Evolutionary conservation across 257 asterid genomes (phyloP), one percentile per base, ranked within the genome.

Genomic region (Solanum sparsipilum): DNA sequence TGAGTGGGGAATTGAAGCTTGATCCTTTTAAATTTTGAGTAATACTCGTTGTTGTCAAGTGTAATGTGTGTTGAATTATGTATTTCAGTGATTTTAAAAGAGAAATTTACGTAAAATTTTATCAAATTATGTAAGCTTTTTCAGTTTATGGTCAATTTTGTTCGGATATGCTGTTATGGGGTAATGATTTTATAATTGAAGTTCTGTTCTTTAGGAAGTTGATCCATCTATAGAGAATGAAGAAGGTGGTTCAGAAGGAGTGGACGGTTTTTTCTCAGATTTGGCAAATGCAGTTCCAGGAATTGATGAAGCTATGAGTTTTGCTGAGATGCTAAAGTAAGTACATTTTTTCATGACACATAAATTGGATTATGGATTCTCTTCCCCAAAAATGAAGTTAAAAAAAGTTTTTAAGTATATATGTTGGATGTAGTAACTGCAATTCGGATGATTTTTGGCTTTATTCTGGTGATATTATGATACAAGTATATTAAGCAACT

Each of bases 301-400:
- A 83, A 97, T 97, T 75, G 99, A 97, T 72, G 99, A 97, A 90
- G 98, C 99, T 39, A 97, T 97, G 99, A 97, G 99, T 93, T 97
- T 96, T 46, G 99, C 98, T 0, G 99, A 97, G 92, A 97, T 97
- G 99, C 94, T 97, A 74, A 97, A 97, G 99, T 97, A 91, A 90
- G 95, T 88, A 48, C 63, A 70, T 58, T 76, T 39, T 16, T 76
- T 76, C 35, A 78, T 25, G 35, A 75, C 7, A 76, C 13, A 11
- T 10, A 23, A 35, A 21, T 73, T 73, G 44, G 48, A 34, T 70
- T 34, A 72, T 72, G 27, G 20, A 35, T 35, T 35, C 48, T 10
- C 52, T 35, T 5, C 82, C 10, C 31, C 29, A 10, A 35, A 74
- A 74, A 35, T 27, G 83, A 75, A 21, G 83, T 75, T 75, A 21